Evolutionary conservation across 2,329 filamentous ascomycete genomes (phyloP), one percentile per base, ranked within the genome.

Genomic region (Hortaea sp.): DNA sequence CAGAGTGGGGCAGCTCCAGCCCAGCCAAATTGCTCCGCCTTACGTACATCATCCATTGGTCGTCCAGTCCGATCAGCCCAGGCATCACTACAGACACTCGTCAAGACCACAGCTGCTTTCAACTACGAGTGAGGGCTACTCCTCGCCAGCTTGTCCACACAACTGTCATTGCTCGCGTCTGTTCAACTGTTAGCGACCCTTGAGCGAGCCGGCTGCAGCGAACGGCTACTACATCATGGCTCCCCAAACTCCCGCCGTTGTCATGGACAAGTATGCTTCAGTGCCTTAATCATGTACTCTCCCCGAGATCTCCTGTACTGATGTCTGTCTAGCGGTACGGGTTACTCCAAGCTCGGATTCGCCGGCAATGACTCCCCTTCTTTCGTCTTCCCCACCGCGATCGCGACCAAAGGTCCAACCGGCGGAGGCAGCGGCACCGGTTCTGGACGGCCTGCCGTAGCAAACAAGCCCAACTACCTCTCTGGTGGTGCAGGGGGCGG

Each of bases 231-330:
- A 52, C 52, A 75, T 66, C 61, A 98, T 98, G 92, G 90, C 92
- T 66, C 85, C 85, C 74, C 90, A 97, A 81, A 97, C 92, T 67
- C 92, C 92, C 63, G 92, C 92, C 86, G 92, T 98, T 95, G 92
- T 98, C 88, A 98, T 98, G 90, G 92, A 98, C 92, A 98, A 98
- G 92, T 95, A 84, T 48, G 56, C 32, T 3, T n/a, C 32, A 20
- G 4, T 35, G 32, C 46, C 37, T 13, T 30, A 41, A 43, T 35
- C 32, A 28, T 29, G 41, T 38, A 11, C 29, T 6, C 13, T 27
- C 42, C 29, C 10, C 46, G 20, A 20, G 20, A 20, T 20, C 20
- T 32, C 30, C 40, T 6, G 38, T 48, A 54, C 57, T 60, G 53
- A 62, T 46, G 48, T n/a, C 13, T 38, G 31, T 35, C 51, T 69